Base-by-base conservation (phyloP, 1,139 yeast species). In the Diutina pseudorugosa region DNA sequence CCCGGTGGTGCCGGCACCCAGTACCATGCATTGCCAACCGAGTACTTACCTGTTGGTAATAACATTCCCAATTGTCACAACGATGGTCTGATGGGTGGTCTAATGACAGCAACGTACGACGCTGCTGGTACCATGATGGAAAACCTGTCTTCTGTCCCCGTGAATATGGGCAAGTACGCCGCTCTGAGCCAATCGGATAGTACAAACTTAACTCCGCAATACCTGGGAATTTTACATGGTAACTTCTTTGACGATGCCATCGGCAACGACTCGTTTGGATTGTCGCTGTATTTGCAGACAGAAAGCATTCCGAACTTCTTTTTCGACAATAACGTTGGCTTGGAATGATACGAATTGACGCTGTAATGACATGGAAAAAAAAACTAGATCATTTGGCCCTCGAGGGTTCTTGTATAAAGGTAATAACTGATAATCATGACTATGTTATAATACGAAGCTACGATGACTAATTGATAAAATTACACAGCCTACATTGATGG, bases 221-320 rank as follows among this genome's bases (percentile, higher is more conserved):
- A 30, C 36, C 33, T n/a, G 21, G 51, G 33, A 8, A 33, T 41
- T 11, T 11, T 30, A 4, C 33, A 12, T 14, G 51, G 41, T 5
- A 25, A 42, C n/a, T 20, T 11, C 14, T n/a, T 42, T 41, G 30
- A 49, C n/a, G 53, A 51, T 16, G 9, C 23, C n/a, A 8, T 40
- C 6, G n/a, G 20, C 43, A 36, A 47, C 21, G 52, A 52, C 19
- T 25, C 30, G 16, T 44, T 50, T 18, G 18, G 41, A 21, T 50
- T 51, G 25, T 19, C 33, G 18, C 25, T 21, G 30, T 43, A 14
- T 25, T 40, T 51, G 4, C 53, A 48, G 25, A 16, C 41, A 18
- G 51, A 44, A 4, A 41, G 25, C 20, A 19, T 51, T 44, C 51
- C 55, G 6, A 51, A 53, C 30, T 53, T 50, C 20, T 53, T 53